A percentile compares a stretch with the other conserved stretches of the same genome.
Conservation (phyloP, 1,139 yeast species). For the Magnusiomyces sp. region DNA sequence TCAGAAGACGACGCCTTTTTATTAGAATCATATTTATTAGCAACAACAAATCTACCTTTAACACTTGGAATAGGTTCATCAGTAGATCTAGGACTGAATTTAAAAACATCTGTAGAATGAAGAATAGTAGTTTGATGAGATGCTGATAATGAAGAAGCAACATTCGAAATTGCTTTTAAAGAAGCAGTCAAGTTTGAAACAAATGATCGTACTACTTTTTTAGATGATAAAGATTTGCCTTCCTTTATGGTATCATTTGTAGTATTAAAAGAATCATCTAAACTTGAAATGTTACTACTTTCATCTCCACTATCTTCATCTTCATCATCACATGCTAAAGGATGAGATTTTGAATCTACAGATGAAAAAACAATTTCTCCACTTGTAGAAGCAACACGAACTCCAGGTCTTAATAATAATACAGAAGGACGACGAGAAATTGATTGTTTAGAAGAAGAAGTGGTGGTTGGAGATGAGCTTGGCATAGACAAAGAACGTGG, state of each 20-base stretch:
- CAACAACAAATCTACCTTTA: background rate
- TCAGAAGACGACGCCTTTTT: background rate
- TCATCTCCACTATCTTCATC: too few relatives aligned
- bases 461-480: background rate
- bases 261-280: constrained; percentile 5
- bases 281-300: background rate
- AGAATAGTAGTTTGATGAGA: constrained; percentile 20
- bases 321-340: constrained; percentile 7
- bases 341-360: constrained; percentile 10
- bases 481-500: background rate
- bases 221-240: too few relatives aligned
- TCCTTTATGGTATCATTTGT: too few relatives aligned
- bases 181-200: constrained; percentile 25
- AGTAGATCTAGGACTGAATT: constrained; percentile 26
- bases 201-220: too few relatives aligned
- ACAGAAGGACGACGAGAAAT: background rate
- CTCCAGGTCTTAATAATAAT: background rate
- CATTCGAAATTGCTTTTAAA: constrained; percentile 22
- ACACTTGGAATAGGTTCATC: constrained; percentile 25
- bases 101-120: constrained; percentile 20
- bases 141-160: constrained; percentile 23
- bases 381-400: background rate
- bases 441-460: background rate
- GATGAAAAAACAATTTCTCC: too few relatives aligned
- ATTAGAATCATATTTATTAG: background rate